phyloP scores from a whole-genome alignment of 129 eudicot species.

The Flaveria bidentis region DNA sequence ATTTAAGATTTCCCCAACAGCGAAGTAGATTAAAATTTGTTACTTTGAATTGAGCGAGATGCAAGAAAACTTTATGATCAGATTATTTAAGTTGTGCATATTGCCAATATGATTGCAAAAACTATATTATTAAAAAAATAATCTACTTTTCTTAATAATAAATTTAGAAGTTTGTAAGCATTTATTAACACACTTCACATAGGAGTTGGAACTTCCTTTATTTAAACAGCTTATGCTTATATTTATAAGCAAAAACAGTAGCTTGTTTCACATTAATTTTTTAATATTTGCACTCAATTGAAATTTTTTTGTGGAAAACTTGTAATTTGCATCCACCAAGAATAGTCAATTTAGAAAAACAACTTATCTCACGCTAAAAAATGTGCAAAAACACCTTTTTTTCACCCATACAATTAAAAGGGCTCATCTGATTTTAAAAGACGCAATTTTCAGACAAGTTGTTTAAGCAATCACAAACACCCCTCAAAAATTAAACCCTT shows the following conservation, averaged over 20 bases:
- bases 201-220: background rate
- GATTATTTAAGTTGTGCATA: background rate
- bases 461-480: background rate
- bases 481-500: background rate
- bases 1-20: background rate
- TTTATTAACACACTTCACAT: background rate
- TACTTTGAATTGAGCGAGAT: background rate
- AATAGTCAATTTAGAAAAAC: background rate
- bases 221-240: background rate
- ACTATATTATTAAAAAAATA: background rate
- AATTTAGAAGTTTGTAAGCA: background rate
- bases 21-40: background rate
- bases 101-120: background rate
- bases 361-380: background rate
- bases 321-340: background rate
- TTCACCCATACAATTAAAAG: background rate
- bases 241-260: background rate
- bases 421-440: background rate
- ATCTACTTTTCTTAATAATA: background rate
- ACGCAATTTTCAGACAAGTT: background rate
- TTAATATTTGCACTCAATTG: background rate
- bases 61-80: too few species aligned
- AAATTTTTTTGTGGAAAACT: background rate
- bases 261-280: background rate
- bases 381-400: background rate